Evolutionary conservation across 1,284 basidiomycete genomes (phyloP).

Genomic region (Trametes hirsuta): DNA sequence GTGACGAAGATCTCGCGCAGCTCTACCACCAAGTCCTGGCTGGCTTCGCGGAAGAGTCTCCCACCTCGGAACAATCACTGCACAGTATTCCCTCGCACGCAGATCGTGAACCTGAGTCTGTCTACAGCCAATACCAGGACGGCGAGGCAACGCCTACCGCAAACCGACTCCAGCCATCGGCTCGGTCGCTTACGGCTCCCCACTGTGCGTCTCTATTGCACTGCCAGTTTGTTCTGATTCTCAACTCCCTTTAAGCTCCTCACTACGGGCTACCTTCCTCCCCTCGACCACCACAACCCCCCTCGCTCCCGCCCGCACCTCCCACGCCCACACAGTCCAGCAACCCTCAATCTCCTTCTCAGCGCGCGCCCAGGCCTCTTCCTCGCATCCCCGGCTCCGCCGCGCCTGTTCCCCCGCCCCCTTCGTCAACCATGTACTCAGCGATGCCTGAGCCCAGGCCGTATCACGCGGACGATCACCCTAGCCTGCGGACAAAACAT

Average conservation of each 20-base stretch:
- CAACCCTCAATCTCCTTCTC: conserved; percentile 32
- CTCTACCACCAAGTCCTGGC: conserved; percentile 76
- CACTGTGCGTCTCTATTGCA: conserved; percentile 31
- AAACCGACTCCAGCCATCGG: conserved; percentile 28
- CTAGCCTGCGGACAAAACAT: conserved; percentile 24
- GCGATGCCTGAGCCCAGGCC: conserved; percentile 34
- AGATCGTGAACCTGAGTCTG: conserved; percentile 35
- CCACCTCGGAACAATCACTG: conserved; percentile 40
- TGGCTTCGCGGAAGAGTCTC: conserved; percentile 56
- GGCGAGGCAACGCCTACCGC: conserved; percentile 33
- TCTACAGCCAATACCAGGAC: conserved; percentile 37
- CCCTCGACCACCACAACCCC: conserved; percentile 27
- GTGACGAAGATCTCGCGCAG: conserved; percentile 68
- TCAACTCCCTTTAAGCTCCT: conserved; percentile 20
- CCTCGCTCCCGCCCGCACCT: conserved; percentile 2
- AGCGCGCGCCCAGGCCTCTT: conserved; percentile 32
- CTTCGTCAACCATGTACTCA: conserved; percentile 23
- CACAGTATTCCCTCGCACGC: conserved; percentile 28
- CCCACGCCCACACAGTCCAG: conserved; percentile 18
- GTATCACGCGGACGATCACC: conserved; percentile 26
- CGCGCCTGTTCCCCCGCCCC: conserved; percentile 30
- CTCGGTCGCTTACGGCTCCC: conserved; percentile 21
- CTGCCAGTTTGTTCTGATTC: conserved; percentile 22
- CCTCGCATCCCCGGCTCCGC: conserved; percentile 33
- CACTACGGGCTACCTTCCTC: conserved; percentile 32